Conservation (phyloP, 2,329 filamentous ascomycete genomes). For the Cladobotryum protrusum region DNA sequence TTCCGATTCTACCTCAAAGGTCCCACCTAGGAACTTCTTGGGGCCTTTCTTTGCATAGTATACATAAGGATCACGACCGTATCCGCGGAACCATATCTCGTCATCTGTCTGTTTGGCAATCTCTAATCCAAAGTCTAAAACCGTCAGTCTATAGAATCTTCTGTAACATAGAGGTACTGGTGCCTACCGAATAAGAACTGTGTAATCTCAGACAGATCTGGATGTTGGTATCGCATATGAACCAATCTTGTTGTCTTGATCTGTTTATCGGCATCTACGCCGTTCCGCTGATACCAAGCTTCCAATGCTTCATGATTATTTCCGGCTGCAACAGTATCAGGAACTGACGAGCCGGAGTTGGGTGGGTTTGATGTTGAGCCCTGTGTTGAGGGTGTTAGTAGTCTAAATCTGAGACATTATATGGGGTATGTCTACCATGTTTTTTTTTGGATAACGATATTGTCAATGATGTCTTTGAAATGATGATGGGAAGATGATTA, state of each 20-base stretch:
- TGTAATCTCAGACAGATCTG: conserved; percentile 3
- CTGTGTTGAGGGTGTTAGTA: too few relatives aligned
- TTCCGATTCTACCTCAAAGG: conserved; percentile 10
- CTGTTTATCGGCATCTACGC: conserved; percentile 5
- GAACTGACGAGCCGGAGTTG: conserved; percentile 4
- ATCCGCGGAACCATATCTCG: conserved; percentile 11
- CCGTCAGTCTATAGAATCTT: neutral
- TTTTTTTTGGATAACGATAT: too few relatives aligned
- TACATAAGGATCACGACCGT: conserved; percentile 11
- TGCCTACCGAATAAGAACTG: too few relatives aligned
- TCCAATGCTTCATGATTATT: neutral
- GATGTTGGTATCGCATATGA: conserved; percentile 14
- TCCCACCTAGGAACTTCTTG: conserved; percentile 10
- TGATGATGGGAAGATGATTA: too few relatives aligned
- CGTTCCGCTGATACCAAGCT: conserved; percentile 3
- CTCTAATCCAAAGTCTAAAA: conserved; percentile 14
- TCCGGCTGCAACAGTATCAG: conserved; percentile 3
- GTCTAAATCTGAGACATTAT: too few relatives aligned
- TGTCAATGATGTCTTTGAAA: too few relatives aligned
- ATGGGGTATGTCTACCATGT: too few relatives aligned
- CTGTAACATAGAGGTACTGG: too few relatives aligned
- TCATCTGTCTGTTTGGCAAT: conserved; percentile 5
- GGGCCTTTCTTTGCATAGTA: conserved; percentile 10
- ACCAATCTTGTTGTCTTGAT: conserved; percentile 10
- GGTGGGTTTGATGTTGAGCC: too few relatives aligned